These are phyloP conservation scores for Fistulifera solaris DNA, from an alignment of 108 stramenopile species.

Conservation along the genomic window DNA sequence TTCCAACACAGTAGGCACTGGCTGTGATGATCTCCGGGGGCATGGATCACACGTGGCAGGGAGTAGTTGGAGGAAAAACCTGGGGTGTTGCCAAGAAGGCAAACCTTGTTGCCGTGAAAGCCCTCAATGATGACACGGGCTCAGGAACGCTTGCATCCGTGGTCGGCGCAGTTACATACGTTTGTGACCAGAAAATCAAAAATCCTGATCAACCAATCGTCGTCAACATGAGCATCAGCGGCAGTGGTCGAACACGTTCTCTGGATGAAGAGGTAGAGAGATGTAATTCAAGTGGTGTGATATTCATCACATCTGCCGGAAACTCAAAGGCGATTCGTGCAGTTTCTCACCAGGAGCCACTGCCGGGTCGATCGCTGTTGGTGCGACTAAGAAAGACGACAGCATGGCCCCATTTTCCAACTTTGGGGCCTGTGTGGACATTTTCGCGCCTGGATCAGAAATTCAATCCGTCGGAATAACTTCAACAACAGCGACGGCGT, in stretches of 20 bases:
- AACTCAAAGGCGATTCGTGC: conserved; percentile 4
- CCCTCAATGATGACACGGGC: neutral
- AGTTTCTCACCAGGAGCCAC: neutral
- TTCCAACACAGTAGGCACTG: neutral
- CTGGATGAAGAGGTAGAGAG: neutral
- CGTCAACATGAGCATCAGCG: conserved; percentile 3
- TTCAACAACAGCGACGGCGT: neutral
- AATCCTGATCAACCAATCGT: neutral
- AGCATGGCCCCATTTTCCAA: neutral
- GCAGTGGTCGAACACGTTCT: neutral
- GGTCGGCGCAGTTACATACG: too few species aligned
- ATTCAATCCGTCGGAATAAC: neutral
- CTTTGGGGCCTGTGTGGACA: neutral
- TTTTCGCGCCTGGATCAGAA: neutral
- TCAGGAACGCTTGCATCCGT: too few species aligned
- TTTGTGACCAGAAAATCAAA: too few species aligned
- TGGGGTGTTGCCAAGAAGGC: conserved; percentile 3
- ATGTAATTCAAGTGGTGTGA: neutral
- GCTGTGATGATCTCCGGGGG: conserved; percentile 10
- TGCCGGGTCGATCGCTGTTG: neutral
- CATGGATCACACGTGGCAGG: conserved; percentile 50
- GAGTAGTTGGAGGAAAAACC: conserved; percentile 27
- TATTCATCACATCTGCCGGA: neutral
- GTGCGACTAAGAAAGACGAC: neutral
- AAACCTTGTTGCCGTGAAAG: conserved; percentile 23